Base-by-base conservation (phyloP, 2,329 filamentous ascomycete species). In the Diaporthe ilicicola region DNA sequence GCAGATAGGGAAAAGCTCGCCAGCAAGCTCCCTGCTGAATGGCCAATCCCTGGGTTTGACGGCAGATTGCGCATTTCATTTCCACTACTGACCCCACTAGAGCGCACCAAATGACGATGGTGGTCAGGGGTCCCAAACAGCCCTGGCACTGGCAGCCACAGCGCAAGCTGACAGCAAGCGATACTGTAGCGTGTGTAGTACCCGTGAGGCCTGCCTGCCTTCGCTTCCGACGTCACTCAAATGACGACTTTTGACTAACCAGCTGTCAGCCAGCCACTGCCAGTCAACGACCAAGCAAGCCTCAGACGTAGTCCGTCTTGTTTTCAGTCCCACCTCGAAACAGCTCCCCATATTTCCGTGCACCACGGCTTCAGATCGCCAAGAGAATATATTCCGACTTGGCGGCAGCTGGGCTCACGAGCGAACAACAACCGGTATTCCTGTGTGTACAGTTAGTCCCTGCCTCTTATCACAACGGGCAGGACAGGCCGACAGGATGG, bases 11-110 rank as follows among this genome's bases (percentile, higher is more conserved):
- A 42, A 59, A 37, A 9, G n/a, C 6, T 22, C n/a, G 53, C 3
- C 51, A 12, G 29, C 51, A 54, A 51, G 10, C 51, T 54, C 51
- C 29, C 51, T 54, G 27, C 19, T 42, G 2, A 34, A 39, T 42
- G 22, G 54, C 54, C 54, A 56, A 56, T 56, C 54, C 54, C 34
- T 8, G 39, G 39, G 24, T 4, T 3, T 9, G 39, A 24, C 24
- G 34, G 29, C 44, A 64, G 42, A 64, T 64, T 62, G 56, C 56
- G 27, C 56, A 27, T 64, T 29, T 64, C 59, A 64, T 34, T 64
- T 24, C 59, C 59, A 50, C 59, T 6, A 29, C 59, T 24, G 59
- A 42, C n/a, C 37, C 59, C 59, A 64, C 42, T 29, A 8, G 1
- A 32, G 8, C 19, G 39, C 59, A n/a, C 44, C 42, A 50, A 37